Base-by-base conservation (phyloP, 345 rosid species). In the Brassica juncea region DNA sequence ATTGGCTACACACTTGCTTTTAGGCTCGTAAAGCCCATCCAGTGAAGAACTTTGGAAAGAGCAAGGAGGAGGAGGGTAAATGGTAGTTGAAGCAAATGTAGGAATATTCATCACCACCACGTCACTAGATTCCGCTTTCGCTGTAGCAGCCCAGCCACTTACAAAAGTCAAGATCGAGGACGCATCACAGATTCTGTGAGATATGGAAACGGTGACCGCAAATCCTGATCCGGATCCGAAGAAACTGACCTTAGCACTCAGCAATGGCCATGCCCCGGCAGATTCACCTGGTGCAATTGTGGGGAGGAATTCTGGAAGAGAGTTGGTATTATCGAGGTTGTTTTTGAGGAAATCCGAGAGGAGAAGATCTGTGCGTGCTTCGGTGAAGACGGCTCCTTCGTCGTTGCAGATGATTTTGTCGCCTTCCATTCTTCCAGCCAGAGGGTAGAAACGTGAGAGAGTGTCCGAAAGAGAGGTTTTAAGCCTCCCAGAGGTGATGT, bases 181-280 rank as follows among this genome's bases (percentile, higher is more conserved):
- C 2, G 65, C 88, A 28, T 88, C 89, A 2, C 81, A 82, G 6
- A 84, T 37, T 69, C 76, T 4, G 64, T 59, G 34, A 25, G 32
- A 59, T 5, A 25, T 0, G 31, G 8, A 3, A 6, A 60, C 65
- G 0, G 65, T 3, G 2, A 60, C 4, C 1, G 65, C 34, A 11
- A 27, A 31, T 10, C 65, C 65, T 5, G 65, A 60, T 4, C 65
- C 34, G 8, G 65, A 60, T 12, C 65, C 34, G 14, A 60, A 60
- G 34, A 60, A 60, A 27, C 3, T 60, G 65, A 60, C 65, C 34
- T 10, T 27, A 4, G 27, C 65, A 60, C 8, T 60, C 16, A 60
- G 27, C 34, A 27, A 12, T 1, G 34, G 65, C 65, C 65, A 60
- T 12, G 8, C 14, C n/a, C 34, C 5, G 2, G 65, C 15, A 27